Percentiles rank a stretch among this genome's conserved stretches.
Conservation (phyloP, 1,139 yeast genomes). For the Taphrina flavorubra region DNA sequence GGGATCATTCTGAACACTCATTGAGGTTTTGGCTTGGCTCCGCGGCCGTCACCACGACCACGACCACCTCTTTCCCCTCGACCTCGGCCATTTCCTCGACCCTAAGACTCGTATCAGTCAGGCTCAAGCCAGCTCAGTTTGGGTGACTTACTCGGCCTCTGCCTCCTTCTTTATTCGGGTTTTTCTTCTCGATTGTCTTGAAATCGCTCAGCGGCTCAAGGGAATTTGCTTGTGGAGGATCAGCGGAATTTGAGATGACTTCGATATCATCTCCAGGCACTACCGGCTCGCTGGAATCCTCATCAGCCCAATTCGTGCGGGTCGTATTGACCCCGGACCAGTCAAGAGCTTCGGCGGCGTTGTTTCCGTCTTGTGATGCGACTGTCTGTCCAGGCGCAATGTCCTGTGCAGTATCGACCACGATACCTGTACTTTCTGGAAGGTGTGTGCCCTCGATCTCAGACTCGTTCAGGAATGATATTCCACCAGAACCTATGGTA, state of each 20-base stretch:
- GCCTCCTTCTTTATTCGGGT: not conserved
- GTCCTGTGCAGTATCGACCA: not conserved
- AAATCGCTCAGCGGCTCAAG: slow-evolving; percentile 26
- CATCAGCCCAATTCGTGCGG: slow-evolving; percentile 23
- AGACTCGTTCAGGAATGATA: slow-evolving; percentile 39
- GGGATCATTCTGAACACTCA: not conserved
- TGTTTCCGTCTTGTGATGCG: slow-evolving; percentile 9
- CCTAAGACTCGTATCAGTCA: slow-evolving; percentile 1
- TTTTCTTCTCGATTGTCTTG: slow-evolving; percentile 22
- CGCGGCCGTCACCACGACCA: slow-evolving; percentile 20
- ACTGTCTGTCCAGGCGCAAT: slow-evolving; percentile 19
- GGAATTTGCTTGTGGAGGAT: not conserved
- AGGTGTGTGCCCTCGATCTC: slow-evolving; percentile 35
- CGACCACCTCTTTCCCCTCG: slow-evolving; percentile 22
- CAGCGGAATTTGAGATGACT: not conserved
- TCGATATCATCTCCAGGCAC: not conserved
- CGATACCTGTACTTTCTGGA: slow-evolving; percentile 12
- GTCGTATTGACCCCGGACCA: slow-evolving; percentile 15
- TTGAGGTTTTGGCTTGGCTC: slow-evolving; percentile 8
- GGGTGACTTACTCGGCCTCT: slow-evolving; percentile 16
- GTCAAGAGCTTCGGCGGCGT: slow-evolving; percentile 22
- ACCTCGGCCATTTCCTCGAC: slow-evolving; percentile 22
- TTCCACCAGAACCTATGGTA: slow-evolving; percentile 19
- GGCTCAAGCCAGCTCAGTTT: not conserved
- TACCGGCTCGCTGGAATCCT: slow-evolving; percentile 4